Evolutionary conservation across 805 yeast species (phyloP).

Genomic region (Monosporozyma aquatica): DNA sequence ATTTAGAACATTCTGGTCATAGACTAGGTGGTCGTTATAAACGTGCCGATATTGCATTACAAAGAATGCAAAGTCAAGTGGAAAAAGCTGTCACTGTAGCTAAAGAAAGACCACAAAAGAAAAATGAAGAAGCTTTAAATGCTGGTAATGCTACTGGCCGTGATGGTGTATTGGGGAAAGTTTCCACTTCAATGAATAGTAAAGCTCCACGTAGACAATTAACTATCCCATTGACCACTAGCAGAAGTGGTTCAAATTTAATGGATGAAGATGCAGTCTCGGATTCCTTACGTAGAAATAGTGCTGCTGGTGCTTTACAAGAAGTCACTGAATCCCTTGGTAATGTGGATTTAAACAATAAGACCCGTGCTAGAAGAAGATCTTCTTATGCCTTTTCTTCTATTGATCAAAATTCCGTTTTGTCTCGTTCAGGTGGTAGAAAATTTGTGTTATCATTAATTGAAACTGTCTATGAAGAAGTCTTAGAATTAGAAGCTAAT

Average conservation of each 20-base stretch:
- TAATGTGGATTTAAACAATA: conserved; percentile 23
- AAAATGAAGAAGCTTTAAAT: conserved; percentile 11
- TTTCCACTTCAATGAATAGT: conserved; percentile 69
- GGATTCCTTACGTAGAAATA: conserved; percentile 2
- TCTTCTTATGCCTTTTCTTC: conserved; percentile 30
- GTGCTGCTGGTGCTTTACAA: conserved; percentile 20
- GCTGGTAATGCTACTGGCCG: conserved; percentile 39
- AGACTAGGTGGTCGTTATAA: conserved; percentile 77
- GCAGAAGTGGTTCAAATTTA: conserved; percentile 9
- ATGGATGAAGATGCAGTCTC: conserved; percentile 10
- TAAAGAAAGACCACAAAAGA: conserved; percentile 59
- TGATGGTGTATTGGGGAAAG: conserved; percentile 87
- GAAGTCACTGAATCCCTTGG: conserved; percentile 27
- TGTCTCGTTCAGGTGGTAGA: conserved; percentile 34
- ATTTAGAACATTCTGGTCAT: conserved; percentile 84
- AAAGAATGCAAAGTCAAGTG: conserved; percentile 97
- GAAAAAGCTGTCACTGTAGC: conserved; percentile 94
- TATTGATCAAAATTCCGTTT: conserved; percentile 28
- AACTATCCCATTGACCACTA: conserved; percentile 38
- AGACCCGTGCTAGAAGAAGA: conserved; percentile 28
- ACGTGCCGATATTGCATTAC: conserved; percentile 83
- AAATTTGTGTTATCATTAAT: conserved; percentile 55
- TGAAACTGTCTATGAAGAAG: conserved; percentile 70
- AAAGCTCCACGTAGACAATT: conserved; percentile 84
- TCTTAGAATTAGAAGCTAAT: conserved; percentile 69